Percentiles rank a stretch among this genome's conserved stretches.
phyloP scores from a whole-genome alignment of 805 yeast genomes.

The Metschnikowia kofuensis region DNA sequence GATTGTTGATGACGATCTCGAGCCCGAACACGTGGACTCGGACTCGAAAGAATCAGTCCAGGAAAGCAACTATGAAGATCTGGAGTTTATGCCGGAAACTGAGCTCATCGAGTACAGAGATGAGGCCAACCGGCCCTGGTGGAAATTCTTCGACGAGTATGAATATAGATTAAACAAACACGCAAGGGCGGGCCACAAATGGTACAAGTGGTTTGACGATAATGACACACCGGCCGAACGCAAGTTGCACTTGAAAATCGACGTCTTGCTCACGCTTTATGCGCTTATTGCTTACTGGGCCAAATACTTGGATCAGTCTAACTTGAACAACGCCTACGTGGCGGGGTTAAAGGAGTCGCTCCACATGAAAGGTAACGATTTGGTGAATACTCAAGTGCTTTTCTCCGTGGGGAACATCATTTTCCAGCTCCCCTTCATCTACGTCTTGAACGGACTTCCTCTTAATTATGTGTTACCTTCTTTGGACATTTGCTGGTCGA shows the following conservation, averaged over 20 bases:
- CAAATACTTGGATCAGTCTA: slow-evolving; percentile 23
- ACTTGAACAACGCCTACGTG: slow-evolving; percentile 27
- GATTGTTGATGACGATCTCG: slow-evolving; percentile 29
- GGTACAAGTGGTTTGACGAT: slow-evolving; percentile 30
- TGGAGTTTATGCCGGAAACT: background rate
- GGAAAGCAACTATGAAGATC: slow-evolving; percentile 12
- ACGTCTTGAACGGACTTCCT: slow-evolving; percentile 22
- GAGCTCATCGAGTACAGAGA: slow-evolving; percentile 44
- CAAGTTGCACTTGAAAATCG: slow-evolving; percentile 28
- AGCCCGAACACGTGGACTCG: background rate
- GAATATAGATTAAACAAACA: slow-evolving; percentile 24
- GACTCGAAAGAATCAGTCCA: slow-evolving; percentile 8
- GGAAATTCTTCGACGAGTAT: slow-evolving; percentile 41
- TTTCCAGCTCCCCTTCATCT: slow-evolving; percentile 24
- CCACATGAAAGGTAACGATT: slow-evolving; percentile 27
- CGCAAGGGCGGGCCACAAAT: slow-evolving; percentile 19
- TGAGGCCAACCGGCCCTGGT: slow-evolving; percentile 52
- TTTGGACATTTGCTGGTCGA: slow-evolving; percentile 22
- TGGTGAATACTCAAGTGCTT: slow-evolving; percentile 25
- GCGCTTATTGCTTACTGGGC: slow-evolving; percentile 33
- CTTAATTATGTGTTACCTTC: slow-evolving; percentile 20
- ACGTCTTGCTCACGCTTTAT: slow-evolving; percentile 24
- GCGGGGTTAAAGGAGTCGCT: slow-evolving; percentile 24
- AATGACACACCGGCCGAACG: slow-evolving; percentile 27
- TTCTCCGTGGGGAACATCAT: slow-evolving; percentile 24